phyloP scores from a whole-genome alignment of 2,329 filamentous ascomycete species.

The Beauveria rudraprayagi region DNA sequence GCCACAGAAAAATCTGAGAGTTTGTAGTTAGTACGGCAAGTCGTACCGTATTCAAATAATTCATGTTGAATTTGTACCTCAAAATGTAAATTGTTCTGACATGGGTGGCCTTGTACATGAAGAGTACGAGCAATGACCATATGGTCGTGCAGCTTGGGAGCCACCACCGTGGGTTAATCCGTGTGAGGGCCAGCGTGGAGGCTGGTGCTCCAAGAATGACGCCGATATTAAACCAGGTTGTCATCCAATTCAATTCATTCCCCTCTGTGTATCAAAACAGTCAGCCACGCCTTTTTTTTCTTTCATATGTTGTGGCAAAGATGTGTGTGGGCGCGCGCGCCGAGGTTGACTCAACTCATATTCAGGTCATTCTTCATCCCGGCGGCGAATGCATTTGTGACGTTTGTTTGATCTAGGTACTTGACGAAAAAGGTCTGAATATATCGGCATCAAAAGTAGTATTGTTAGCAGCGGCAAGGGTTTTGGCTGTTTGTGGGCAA shows the following conservation, averaged over 20 bases:
- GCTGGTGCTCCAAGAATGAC: constrained; percentile 37
- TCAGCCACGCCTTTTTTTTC: neutral
- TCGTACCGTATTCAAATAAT: neutral
- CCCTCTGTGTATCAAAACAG: neutral
- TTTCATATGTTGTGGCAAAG: neutral
- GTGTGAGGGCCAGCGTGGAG: constrained; percentile 35
- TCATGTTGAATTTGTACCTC: neutral
- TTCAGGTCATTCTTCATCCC: neutral
- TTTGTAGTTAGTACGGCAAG: too few relatives aligned
- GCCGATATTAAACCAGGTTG: constrained; percentile 39
- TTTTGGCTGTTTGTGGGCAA: neutral
- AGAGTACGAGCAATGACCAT: constrained; percentile 34
- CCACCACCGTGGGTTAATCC: constrained; percentile 34
- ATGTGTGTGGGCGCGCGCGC: neutral
- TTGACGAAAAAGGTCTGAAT: neutral
- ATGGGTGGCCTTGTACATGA: constrained; percentile 28
- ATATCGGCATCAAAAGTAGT: neutral
- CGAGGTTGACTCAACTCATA: neutral
- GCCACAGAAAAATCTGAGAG: neutral
- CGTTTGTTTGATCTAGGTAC: neutral
- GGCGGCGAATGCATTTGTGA: neutral
- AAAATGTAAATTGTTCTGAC: constrained; percentile 36
- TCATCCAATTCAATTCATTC: constrained; percentile 30
- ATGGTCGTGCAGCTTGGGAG: constrained; percentile 27
- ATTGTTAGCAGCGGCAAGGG: neutral